phyloP scores from a whole-genome alignment of 2,329 filamentous ascomycete species.

The Teratosphaeriaceae sp. region DNA sequence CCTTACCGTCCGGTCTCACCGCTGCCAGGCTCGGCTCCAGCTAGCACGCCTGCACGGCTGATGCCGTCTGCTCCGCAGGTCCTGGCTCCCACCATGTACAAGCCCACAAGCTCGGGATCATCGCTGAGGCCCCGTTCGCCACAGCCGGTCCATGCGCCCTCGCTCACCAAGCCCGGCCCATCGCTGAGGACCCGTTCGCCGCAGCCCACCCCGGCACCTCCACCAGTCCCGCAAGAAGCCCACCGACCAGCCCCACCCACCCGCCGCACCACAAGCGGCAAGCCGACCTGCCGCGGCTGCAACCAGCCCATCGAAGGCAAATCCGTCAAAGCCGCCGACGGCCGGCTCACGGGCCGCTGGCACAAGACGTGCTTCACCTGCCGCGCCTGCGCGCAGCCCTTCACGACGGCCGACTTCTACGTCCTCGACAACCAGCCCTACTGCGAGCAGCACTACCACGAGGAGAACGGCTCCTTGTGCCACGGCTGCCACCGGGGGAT shows the following conservation, averaged over 20 bases:
- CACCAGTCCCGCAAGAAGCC: slow-evolving; percentile 15
- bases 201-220: slow-evolving; percentile 6
- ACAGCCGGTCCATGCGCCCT: slow-evolving; percentile 8
- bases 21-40: no score
- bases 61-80: not conserved
- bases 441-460: slow-evolving; percentile 88
- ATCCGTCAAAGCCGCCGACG: slow-evolving; percentile 88
- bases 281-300: slow-evolving; percentile 80
- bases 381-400: slow-evolving; percentile 71
- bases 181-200: slow-evolving; percentile 3
- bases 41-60: not conserved
- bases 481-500: slow-evolving; percentile 74
- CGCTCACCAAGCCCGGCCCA: not conserved
- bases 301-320: slow-evolving; percentile 73
- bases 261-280: slow-evolving; percentile 39
- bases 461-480: slow-evolving; percentile 82
- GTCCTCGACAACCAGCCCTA: slow-evolving; percentile 82
- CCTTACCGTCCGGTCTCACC: slow-evolving; percentile 12
- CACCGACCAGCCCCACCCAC: slow-evolving; percentile 14
- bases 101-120: not conserved
- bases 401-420: slow-evolving; percentile 86
- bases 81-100: not conserved
- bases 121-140: slow-evolving; percentile 6
- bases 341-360: slow-evolving; percentile 84
- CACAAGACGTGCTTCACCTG: slow-evolving; percentile 96